phyloP scores from a whole-genome alignment of 176 grass and related monocot species.

The Guadua angustifolia region DNA sequence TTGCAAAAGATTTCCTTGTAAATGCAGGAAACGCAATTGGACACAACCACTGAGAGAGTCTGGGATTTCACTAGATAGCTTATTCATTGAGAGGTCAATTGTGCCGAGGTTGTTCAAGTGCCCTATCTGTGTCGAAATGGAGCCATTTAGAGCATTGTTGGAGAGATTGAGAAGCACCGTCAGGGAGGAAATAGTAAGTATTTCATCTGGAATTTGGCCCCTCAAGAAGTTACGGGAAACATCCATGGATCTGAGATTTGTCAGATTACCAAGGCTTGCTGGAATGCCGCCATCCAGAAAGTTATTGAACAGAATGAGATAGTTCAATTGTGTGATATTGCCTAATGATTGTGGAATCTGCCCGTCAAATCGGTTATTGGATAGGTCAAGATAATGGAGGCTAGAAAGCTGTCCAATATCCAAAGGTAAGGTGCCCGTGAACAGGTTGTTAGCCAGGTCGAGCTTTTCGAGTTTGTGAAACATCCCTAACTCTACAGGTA shows the following conservation, averaged over 20 bases:
- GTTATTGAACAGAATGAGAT: constrained; percentile 4
- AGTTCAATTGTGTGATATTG: constrained; percentile 13
- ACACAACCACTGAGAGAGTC: too few relatives aligned
- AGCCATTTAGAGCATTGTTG: too few relatives aligned
- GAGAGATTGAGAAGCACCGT: too few relatives aligned
- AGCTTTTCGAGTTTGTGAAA: constrained; percentile 9
- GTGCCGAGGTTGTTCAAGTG: too few relatives aligned
- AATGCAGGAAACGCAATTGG: too few relatives aligned
- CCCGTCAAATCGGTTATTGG: background rate
- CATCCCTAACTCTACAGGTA: background rate
- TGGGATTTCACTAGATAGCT: too few relatives aligned
- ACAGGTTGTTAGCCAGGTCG: constrained; percentile 4
- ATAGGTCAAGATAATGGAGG: background rate
- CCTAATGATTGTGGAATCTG: constrained; percentile 20
- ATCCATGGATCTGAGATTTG: too few relatives aligned
- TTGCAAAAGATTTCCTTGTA: constrained; percentile 17
- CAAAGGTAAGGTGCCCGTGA: constrained; percentile 7
- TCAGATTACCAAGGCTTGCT: constrained; percentile 24
- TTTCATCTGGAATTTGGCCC: too few relatives aligned
- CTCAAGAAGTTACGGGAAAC: too few relatives aligned
- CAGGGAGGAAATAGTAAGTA: too few relatives aligned
- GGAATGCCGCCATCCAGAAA: background rate
- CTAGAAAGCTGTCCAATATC: constrained; percentile 23
- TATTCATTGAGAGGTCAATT: too few relatives aligned
- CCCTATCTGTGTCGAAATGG: too few relatives aligned